These are phyloP conservation scores for Xylaria sp. DNA, from an alignment of 2,329 filamentous ascomycete genomes.

Conservation along the genomic window DNA sequence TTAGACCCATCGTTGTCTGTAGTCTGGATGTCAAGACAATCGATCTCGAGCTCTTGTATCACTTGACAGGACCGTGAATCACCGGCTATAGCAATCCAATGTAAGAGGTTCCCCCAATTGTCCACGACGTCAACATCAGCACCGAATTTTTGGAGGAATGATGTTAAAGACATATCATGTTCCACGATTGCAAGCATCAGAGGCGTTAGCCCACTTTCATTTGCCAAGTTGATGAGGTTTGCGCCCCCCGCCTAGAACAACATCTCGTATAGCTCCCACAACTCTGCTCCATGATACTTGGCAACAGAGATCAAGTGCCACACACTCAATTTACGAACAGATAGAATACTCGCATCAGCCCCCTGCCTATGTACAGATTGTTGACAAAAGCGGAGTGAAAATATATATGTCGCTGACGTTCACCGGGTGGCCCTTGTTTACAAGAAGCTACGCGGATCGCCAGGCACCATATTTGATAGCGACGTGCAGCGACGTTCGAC, in stretches of 20 bases:
- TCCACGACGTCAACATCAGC: neutral
- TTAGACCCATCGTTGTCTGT: neutral
- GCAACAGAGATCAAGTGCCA: neutral
- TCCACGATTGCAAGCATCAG: neutral
- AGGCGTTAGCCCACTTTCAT: neutral
- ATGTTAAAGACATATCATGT: neutral
- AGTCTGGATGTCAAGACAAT: conserved; percentile 1
- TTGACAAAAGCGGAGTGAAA: neutral
- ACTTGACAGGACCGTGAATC: neutral
- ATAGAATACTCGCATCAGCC: neutral
- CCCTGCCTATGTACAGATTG: neutral
- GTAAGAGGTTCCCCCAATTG: neutral
- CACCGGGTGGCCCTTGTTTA: conserved; percentile 6
- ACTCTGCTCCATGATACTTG: neutral
- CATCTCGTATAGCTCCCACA: conserved; percentile 12
- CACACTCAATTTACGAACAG: accelerated
- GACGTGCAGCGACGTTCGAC: neutral
- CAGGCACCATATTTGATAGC: neutral
- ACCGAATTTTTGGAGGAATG: neutral
- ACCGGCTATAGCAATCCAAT: neutral
- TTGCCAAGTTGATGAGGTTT: neutral
- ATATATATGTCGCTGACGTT: neutral
- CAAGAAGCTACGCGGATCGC: conserved; percentile 21
- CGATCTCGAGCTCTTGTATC: neutral
- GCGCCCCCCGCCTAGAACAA: neutral